Base-by-base conservation (phyloP, 2,329 filamentous ascomycete species). In the Coleophoma eucalyptorum region DNA sequence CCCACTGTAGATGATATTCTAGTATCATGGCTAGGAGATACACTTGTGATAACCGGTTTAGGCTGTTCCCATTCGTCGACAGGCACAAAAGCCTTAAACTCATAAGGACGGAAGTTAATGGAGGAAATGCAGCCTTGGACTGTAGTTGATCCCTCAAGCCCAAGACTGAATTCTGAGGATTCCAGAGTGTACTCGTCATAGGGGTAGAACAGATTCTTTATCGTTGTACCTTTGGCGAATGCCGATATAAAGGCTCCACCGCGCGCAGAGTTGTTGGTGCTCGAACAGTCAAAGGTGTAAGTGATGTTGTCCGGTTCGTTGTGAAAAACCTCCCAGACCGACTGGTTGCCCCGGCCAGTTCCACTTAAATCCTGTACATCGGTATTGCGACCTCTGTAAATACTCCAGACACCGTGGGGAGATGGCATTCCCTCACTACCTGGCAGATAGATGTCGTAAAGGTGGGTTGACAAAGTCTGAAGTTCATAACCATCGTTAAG, bases 181-280 rank as follows among this genome's bases (percentile, higher is more conserved):
- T 69, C 69, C 15, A 83, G 65, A 2, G 69, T 74, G 47, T 74
- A 68, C 56, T 81, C 76, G 34, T 84, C 81, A 54, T 80, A 81
- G 2, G 82, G 79, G 59, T 79, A 82, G 60, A 84, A 81, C 12
- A 84, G 62, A 58, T 81, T 84, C 60, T 79, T 81, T 52, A 84
- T 79, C 0, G 72, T 79, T 1, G 76, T 80, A 16, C 72, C 74
- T 3, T 65, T 62, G 7, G 71, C 64, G 52, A 79, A 84, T 0
- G 80, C 77, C 33, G 80, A 68, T 35, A 83, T 66, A 34, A 83
- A 68, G 4, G 77, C 77, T 4, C 42, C 42, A 15, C 31, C 42
- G 16, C n/a, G 15, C 4, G 42, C 20, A 15, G 42, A 15, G 5
- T 67, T 65, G n/a, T 67, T 61, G 31, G 67, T 67, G 53, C 73